These are phyloP conservation scores for Rhodomyrtus psidioides DNA, from an alignment of 441 rosid genomes.

Conservation along the genomic window DNA sequence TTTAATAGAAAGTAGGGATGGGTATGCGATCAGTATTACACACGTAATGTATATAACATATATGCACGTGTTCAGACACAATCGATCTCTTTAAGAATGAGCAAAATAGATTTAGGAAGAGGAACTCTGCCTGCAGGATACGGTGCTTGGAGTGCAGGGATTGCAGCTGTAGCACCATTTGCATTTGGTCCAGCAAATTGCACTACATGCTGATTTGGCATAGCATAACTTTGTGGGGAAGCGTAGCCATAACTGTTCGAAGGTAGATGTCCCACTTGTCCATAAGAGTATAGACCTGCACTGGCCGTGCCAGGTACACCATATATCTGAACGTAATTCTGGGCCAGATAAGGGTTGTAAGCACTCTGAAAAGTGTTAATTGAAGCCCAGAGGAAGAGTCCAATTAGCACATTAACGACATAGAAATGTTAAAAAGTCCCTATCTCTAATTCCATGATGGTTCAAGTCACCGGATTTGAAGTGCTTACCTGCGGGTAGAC, in stretches of 20 bases:
- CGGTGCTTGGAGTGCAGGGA: constrained; percentile 13
- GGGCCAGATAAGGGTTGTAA: constrained; percentile 12
- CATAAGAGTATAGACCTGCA: constrained; percentile 7
- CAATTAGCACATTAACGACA: neutral
- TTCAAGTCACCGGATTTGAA: neutral
- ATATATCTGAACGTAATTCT: constrained; percentile 11
- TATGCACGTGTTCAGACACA: neutral
- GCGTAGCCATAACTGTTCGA: constrained; percentile 2
- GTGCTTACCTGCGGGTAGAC: constrained; percentile 13
- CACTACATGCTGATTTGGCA: constrained; percentile 6
- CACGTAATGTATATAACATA: neutral
- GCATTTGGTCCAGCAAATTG: constrained; percentile 6
- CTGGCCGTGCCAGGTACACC: neutral
- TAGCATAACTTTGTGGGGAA: neutral
- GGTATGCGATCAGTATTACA: neutral
- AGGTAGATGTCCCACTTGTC: constrained; percentile 9
- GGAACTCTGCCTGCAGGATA: constrained; percentile 6
- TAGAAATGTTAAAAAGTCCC: neutral
- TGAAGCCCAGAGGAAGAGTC: neutral
- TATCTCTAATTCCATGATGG: neutral
- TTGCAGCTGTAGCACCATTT: constrained; percentile 8
- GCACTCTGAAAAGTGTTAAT: constrained; percentile 1
- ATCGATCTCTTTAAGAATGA: neutral
- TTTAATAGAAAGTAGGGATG: neutral
- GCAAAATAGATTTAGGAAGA: neutral